Evolutionary conservation across 2,329 filamentous ascomycete species (phyloP), one percentile per base, ranked within the genome.

Genomic region (Neonectria coccinea): DNA sequence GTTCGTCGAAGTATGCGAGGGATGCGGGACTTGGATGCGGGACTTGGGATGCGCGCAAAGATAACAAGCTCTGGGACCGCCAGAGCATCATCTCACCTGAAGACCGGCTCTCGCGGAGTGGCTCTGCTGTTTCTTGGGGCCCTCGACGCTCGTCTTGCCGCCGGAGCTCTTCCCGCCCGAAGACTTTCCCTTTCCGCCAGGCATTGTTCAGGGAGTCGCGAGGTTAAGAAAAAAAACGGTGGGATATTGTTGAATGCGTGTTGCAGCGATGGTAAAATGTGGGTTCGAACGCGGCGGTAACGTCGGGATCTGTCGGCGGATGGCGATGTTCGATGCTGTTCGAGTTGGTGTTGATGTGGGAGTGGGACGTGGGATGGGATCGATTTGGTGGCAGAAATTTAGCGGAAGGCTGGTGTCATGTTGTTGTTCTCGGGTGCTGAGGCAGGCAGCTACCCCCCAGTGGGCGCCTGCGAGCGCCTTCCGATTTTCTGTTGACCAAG

Each of bases 51-150:
- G 66, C 67, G 69, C 69, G 70, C 67, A 72, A 70, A 75, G 52
- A 61, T 65, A 64, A 31, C 44, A 53, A 53, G 55, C 55, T 59
- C 25, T 29, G 36, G 29, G 33, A 63, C 64, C 62, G 64, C 56
- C 68, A 59, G 12, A 66, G 57, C 41, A 33, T 22, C 54, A 73
- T 42, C 92, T 87, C 86, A 97, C 94, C 91, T 97, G 94, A 74
- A 97, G 88, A 79, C 94, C 94, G 79, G 94, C 94, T 82, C 96
- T 94, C 78, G 93, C 93, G 75, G 94, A 97, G 86, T 97, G 94
- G 84, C 96, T 97, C 84, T 97, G 92, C 78, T 92, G 91, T 86
- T 97, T 97, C 85, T 92, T 92, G 79, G 89, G 84, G 59, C 86
- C 87, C 72, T 90, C 90, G 75, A 77, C 83, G 66, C 84, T 83